Conservation (phyloP, 106 monocot species). For the Narthecium ossifragum region DNA sequence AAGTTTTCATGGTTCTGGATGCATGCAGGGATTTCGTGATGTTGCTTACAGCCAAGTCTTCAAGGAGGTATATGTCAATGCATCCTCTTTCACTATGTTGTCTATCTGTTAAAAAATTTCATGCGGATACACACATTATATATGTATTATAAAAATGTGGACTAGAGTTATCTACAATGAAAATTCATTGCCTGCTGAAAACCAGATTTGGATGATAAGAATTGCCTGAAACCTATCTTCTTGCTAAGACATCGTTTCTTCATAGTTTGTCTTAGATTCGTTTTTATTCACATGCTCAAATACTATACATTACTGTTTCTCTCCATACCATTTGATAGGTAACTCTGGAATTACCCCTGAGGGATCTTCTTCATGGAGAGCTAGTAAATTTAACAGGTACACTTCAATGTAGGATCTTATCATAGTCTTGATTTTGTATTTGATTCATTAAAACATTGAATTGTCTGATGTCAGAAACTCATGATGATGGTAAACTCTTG, state of each 20-base stretch:
- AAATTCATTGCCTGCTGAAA: no score
- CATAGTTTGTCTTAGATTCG: not conserved
- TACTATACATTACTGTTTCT: not conserved
- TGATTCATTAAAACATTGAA: no score
- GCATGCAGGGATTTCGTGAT: constrained; percentile 66
- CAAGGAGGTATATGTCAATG: constrained; percentile 46
- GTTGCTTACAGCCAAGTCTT: constrained; percentile 66
- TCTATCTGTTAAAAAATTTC: not conserved
- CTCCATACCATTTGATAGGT: constrained; percentile 8
- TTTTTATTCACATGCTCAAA: no score
- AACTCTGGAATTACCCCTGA: constrained; percentile 17
- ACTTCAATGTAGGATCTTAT: no score
- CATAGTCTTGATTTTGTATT: no score
- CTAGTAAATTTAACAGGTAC: constrained; percentile 1
- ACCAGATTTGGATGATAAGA: no score
- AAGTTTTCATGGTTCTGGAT: constrained; percentile 4
- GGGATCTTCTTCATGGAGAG: not conserved
- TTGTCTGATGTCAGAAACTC: no score
- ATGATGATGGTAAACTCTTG: no score
- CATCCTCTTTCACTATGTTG: no score
- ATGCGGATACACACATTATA: not conserved
- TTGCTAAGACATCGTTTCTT: not conserved
- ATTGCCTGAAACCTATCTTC: not conserved
- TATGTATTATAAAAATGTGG: not conserved
- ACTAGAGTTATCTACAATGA: not conserved